Evolutionary conservation across 1,284 basidiomycete species (phyloP).

Genomic region (Albatrellus sp.): DNA sequence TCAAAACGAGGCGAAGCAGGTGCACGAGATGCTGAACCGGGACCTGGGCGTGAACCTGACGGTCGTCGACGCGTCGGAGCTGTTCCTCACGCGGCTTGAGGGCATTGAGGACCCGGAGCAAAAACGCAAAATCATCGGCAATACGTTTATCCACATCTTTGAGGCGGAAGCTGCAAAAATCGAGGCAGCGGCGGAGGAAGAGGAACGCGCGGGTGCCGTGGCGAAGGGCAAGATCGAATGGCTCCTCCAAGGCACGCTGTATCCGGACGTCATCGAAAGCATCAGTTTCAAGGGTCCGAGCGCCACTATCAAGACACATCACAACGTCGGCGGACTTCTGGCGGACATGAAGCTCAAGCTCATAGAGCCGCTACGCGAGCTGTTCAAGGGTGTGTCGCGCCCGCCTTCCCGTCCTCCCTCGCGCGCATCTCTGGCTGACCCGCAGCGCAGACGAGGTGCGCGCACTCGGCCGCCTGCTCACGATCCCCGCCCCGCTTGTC

Average conservation of each 20-base stretch:
- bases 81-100: conserved; percentile 83
- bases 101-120: conserved; percentile 93
- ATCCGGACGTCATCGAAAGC: conserved; percentile 98
- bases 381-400: conserved; percentile 79
- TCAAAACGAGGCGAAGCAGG: conserved; percentile 84
- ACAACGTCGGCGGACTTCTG: conserved; percentile 95
- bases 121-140: conserved; percentile 98
- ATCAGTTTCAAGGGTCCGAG: conserved; percentile 99
- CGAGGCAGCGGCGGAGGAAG: conserved; percentile 74
- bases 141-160: conserved; percentile 98
- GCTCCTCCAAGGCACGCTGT: conserved; percentile 96
- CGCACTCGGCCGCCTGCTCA: conserved; percentile 80
- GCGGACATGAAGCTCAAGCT: conserved; percentile 99
- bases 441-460: conserved; percentile 79
- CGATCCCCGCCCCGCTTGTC: conserved; percentile 88
- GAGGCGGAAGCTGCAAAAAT: conserved; percentile 88
- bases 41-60: conserved; percentile 95
- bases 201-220: conserved; percentile 53
- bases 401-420: conserved; percentile 5
- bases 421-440: neutral
- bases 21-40: conserved; percentile 90
- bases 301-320: conserved; percentile 99
- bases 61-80: conserved; percentile 89
- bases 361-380: conserved; percentile 93
- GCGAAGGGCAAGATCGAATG: conserved; percentile 91